Percentiles rank a stretch among this genome's conserved stretches.
Conservation (phyloP, 2,329 filamentous ascomycete species). For the Pyricularia pennisetigena region DNA sequence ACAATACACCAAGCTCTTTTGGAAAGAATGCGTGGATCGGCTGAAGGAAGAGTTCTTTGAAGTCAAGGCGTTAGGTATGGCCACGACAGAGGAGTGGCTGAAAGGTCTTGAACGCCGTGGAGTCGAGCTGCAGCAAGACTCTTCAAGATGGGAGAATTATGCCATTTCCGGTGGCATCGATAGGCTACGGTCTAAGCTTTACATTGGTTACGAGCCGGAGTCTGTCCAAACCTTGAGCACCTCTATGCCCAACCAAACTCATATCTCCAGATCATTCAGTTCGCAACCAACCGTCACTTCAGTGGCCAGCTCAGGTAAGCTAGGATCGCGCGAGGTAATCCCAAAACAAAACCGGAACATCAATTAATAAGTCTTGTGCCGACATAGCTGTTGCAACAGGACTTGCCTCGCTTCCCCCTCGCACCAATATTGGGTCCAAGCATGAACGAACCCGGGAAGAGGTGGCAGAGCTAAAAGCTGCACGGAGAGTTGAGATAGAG, state of each 20-base stretch:
- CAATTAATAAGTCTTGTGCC: background rate
- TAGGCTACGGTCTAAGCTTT: conserved; percentile 24
- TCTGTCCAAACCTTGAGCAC: background rate
- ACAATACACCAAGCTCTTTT: conserved; percentile 57
- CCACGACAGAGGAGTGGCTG: conserved; percentile 66
- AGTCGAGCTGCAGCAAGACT: conserved; percentile 48
- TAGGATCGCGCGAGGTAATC: background rate
- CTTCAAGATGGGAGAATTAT: conserved; percentile 68
- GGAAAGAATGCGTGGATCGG: conserved; percentile 48
- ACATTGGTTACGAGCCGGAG: conserved; percentile 11
- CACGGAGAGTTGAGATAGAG: conserved; percentile 61
- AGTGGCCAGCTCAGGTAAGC: background rate
- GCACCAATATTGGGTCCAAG: conserved; percentile 9
- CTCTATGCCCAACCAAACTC: background rate
- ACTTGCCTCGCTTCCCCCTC: conserved; percentile 1
- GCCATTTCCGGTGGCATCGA: conserved; percentile 34
- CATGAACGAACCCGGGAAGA: conserved; percentile 50
- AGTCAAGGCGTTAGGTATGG: conserved; percentile 55
- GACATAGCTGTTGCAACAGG: background rate
- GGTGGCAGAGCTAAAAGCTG: conserved; percentile 52
- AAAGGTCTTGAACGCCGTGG: conserved; percentile 62
- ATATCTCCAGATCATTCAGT: background rate
- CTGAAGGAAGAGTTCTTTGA: conserved; percentile 53
- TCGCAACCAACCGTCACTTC: background rate
- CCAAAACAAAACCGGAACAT: background rate